Percentiles rank a stretch among this genome's conserved stretches.
Conservation (phyloP, 768 basidiomycete genomes). For the Amanita thiersii region DNA sequence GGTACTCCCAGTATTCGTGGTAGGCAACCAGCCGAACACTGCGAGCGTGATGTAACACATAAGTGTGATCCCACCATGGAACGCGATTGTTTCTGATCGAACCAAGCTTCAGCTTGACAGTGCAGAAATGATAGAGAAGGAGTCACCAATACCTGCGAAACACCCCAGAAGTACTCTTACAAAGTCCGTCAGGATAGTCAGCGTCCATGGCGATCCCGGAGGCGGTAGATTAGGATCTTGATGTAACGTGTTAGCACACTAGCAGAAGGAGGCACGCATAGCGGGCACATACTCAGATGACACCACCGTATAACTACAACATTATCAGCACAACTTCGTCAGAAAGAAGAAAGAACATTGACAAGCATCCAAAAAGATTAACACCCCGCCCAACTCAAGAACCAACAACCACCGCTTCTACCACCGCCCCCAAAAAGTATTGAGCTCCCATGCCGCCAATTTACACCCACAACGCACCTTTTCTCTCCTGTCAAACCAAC, state of each 20-base stretch:
- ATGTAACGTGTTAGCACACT: not conserved
- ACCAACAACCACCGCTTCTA: slow-evolving; percentile 57
- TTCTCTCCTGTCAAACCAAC: slow-evolving; percentile 8
- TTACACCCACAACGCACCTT: not conserved
- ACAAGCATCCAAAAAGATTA: slow-evolving; percentile 71
- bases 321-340: not conserved
- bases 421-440: not conserved
- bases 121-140: not conserved
- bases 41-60: slow-evolving; percentile 47
- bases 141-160: slow-evolving; percentile 37
- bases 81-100: slow-evolving; percentile 62
- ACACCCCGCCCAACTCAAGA: slow-evolving; percentile 46
- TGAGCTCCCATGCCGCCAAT: not conserved
- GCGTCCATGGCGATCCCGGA: slow-evolving; percentile 42
- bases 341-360: slow-evolving; percentile 20
- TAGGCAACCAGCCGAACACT: slow-evolving; percentile 26
- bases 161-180: slow-evolving; percentile 59
- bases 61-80: slow-evolving; percentile 59
- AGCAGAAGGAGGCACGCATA: not conserved
- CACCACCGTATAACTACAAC: slow-evolving; percentile 70
- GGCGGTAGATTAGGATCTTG: slow-evolving; percentile 31
- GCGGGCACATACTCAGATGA: slow-evolving; percentile 42
- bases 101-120: slow-evolving; percentile 1
- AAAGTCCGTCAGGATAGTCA: slow-evolving; percentile 40
- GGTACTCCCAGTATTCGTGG: slow-evolving; percentile 15